Conservation (phyloP, 805 yeast genomes). For the Hanseniaspora jakobsenii region DNA sequence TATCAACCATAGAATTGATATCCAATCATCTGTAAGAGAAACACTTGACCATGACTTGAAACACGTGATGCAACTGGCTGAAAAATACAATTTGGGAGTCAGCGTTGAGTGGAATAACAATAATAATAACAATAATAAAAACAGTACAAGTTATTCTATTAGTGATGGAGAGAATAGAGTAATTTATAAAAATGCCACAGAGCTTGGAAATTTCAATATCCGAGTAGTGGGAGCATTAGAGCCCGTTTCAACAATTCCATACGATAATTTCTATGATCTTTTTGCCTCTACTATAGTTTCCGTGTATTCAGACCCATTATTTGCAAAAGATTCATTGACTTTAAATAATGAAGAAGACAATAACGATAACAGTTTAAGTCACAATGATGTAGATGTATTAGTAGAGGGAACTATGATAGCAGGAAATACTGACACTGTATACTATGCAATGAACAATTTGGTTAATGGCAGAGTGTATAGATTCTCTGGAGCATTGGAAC, state of each 20-base stretch:
- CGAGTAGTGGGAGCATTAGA: constrained; percentile 27
- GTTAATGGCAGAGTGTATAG: constrained; percentile 17
- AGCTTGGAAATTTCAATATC: constrained; percentile 22
- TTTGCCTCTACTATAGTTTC: constrained; percentile 47
- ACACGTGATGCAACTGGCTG: constrained; percentile 15
- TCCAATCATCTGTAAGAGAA: constrained; percentile 40
- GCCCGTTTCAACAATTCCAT: constrained; percentile 38
- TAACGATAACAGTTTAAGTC: background rate
- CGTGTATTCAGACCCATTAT: constrained; percentile 41
- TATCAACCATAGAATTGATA: constrained; percentile 44
- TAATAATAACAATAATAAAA: background rate
- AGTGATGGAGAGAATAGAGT: no score
- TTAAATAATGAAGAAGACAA: no score
- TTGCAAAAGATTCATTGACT: no score
- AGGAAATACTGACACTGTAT: constrained; percentile 19
- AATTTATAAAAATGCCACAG: constrained; percentile 8
- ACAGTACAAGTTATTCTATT: no score
- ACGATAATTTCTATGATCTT: constrained; percentile 37
- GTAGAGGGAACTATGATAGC: constrained; percentile 17
- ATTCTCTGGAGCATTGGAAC: constrained; percentile 15
- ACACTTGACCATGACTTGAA: constrained; percentile 31
- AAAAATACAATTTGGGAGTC: constrained; percentile 16
- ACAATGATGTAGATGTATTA: constrained; percentile 6
- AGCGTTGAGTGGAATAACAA: constrained; percentile 11
- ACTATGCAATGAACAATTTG: constrained; percentile 14